phyloP scores from a whole-genome alignment of 306 rosid genomes.

The Carpinus viminea region DNA sequence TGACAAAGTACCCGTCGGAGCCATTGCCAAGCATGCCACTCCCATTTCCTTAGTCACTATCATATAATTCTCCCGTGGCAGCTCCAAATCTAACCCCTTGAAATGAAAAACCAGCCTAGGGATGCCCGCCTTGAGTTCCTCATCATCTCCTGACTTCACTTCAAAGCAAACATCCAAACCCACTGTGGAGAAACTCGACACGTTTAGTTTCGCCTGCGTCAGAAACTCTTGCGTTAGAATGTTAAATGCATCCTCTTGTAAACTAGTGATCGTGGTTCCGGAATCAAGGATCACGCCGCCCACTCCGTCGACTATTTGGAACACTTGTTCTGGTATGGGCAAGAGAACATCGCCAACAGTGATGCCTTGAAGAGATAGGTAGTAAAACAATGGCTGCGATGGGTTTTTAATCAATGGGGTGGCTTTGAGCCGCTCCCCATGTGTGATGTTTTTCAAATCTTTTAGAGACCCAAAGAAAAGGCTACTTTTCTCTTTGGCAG shows the following conservation, averaged over 20 bases:
- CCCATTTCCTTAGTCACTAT: not conserved
- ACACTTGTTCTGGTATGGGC: not conserved
- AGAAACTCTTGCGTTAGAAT: not conserved
- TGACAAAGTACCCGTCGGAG: not conserved
- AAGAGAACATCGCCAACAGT: not conserved
- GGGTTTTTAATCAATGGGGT: not conserved
- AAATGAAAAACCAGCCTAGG: conserved; percentile 3
- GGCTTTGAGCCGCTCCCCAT: not conserved
- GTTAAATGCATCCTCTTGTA: not conserved
- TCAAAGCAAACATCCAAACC: not conserved
- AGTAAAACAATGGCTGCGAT: not conserved
- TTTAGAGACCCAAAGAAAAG: not conserved
- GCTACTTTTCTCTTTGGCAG: not conserved
- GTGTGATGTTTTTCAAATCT: not conserved
- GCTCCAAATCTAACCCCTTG: not conserved
- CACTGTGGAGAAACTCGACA: not conserved
- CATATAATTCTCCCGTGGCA: conserved; percentile 1
- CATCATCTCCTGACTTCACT: not conserved
- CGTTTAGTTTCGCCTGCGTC: not conserved
- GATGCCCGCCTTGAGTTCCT: not conserved
- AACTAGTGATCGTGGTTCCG: not conserved
- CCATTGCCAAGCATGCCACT: not conserved
- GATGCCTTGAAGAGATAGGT: not conserved
- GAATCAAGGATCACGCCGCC: not conserved
- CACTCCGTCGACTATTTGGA: not conserved